Evolutionary conservation across 106 monocot genomes (phyloP), one percentile per base, ranked within the genome.

Genomic region (Gastrodia elata): DNA sequence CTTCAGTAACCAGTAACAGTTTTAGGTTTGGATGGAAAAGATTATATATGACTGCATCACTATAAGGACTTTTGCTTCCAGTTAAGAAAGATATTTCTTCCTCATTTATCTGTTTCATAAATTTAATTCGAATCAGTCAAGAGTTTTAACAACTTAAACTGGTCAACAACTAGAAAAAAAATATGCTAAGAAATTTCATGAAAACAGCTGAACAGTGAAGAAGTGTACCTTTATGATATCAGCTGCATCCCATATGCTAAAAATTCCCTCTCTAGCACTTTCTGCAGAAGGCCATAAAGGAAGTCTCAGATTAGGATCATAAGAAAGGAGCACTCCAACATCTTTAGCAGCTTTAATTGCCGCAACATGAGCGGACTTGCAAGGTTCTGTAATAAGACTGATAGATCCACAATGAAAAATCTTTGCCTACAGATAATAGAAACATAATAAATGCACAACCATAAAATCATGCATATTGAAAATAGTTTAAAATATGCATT

Each of bases 301-400:
- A 67, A 97, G 96, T 79, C 92, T 78, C 35, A 97, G 76, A 82
- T 97, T 97, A 65, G 96, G 92, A 74, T 97, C 96, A 84, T 93
- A 97, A 40, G 96, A 97, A 22, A 97, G 73, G 68, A 97, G 80
- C 6, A 88, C 90, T 76, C 92, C 96, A 83, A 90, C 92, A 74
- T 93, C 86, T 75, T 93, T 93, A 28, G 96, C 92, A 70, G 84
- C 81, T 83, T 88, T 93, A 68, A 81, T 77, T 74, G 96, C 96
- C 39, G 92, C 92, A 70, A 88, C 68, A 74, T 97, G 96, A 67
- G 96, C 88, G 8, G 92, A 90, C 79, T 86, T 97, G 76, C 92
- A 92, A 64, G 96, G 96, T 79, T 97, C 96, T 56, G 96, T 90
- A 34, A 97, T 97, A 68, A 97, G 90, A 77, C 96, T 97, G 82